phyloP scores from a whole-genome alignment of 257 asterid genomes.

The Solanum neorickii region DNA sequence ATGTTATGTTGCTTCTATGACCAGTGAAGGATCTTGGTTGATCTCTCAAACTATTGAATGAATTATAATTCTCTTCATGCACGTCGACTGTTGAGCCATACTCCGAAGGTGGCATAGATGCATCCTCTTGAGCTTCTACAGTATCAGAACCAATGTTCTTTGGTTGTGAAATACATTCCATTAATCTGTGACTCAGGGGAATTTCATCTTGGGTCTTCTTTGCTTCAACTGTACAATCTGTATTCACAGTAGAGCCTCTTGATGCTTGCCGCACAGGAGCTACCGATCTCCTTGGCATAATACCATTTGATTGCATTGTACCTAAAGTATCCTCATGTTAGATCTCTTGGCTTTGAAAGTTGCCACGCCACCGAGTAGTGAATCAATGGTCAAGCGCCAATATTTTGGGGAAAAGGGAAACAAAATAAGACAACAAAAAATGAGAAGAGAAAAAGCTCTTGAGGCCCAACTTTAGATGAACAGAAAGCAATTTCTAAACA shows the following conservation, averaged over 20 bases:
- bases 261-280: slow-evolving; percentile 44
- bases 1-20: slow-evolving; percentile 18
- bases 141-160: slow-evolving; percentile 15
- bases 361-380: not conserved
- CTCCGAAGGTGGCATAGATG: slow-evolving; percentile 47
- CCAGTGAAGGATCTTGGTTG: slow-evolving; percentile 26
- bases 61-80: slow-evolving; percentile 26
- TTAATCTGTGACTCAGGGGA: slow-evolving; percentile 13
- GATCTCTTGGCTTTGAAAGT: not conserved
- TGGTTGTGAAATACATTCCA: slow-evolving; percentile 21
- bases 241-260: slow-evolving; percentile 28
- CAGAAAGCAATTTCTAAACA: not conserved
- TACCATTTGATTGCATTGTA: slow-evolving; percentile 38
- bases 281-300: slow-evolving; percentile 50
- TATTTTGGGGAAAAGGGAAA: not conserved
- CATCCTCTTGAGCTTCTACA: slow-evolving; percentile 41
- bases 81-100: slow-evolving; percentile 40
- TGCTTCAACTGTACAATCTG: slow-evolving; percentile 13
- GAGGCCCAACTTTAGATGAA: not conserved
- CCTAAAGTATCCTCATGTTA: slow-evolving; percentile 25
- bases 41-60: slow-evolving; percentile 26
- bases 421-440: not conserved
- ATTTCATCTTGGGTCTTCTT: slow-evolving; percentile 29
- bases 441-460: not conserved
- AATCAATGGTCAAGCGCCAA: not conserved